These are phyloP conservation scores for Pseudozyma sp. DNA, from an alignment of 1,284 basidiomycete genomes.

Conservation along the genomic window DNA sequence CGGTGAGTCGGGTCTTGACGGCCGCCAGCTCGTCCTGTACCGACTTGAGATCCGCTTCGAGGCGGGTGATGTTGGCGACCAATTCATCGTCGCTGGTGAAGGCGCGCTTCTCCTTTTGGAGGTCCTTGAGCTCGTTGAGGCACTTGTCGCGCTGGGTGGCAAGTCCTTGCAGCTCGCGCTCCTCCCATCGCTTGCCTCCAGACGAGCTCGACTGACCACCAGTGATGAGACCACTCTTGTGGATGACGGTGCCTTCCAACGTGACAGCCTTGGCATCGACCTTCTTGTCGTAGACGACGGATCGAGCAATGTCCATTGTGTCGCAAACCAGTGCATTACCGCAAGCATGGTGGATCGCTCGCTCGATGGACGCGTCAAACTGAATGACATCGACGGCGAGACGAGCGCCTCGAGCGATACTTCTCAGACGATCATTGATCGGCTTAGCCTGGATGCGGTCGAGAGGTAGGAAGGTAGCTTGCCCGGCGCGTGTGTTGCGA, in stretches of 20 bases:
- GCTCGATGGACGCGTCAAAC: constrained; percentile 72
- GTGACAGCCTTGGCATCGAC: constrained; percentile 98
- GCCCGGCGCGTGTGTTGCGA: constrained; percentile 91
- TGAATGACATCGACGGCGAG: constrained; percentile 88
- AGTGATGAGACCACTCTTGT: constrained; percentile 96
- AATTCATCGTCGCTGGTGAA: constrained; percentile 84
- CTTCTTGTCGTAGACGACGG: constrained; percentile 90
- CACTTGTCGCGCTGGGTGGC: constrained; percentile 76
- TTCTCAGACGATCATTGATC: constrained; percentile 92
- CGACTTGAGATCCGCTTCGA: constrained; percentile 80
- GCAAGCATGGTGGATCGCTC: constrained; percentile 95
- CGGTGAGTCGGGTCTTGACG: constrained; percentile 53
- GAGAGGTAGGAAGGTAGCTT: constrained; percentile 96
- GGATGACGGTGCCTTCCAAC: constrained; percentile 94
- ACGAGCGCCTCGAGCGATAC: constrained; percentile 88
- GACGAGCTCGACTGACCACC: constrained; percentile 82
- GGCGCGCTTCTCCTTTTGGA: constrained; percentile 82
- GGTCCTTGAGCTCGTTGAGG: constrained; percentile 81
- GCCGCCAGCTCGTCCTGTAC: constrained; percentile 80
- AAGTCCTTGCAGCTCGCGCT: constrained; percentile 90
- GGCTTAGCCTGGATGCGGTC: constrained; percentile 95
- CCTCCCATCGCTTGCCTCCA: constrained; percentile 76
- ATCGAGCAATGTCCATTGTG: constrained; percentile 87
- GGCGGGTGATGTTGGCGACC: constrained; percentile 79
- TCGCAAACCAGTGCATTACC: constrained; percentile 96